Evolutionary conservation across 768 basidiomycete genomes (phyloP), one percentile per base, ranked within the genome.

Genomic region (Suillus variegatus): DNA sequence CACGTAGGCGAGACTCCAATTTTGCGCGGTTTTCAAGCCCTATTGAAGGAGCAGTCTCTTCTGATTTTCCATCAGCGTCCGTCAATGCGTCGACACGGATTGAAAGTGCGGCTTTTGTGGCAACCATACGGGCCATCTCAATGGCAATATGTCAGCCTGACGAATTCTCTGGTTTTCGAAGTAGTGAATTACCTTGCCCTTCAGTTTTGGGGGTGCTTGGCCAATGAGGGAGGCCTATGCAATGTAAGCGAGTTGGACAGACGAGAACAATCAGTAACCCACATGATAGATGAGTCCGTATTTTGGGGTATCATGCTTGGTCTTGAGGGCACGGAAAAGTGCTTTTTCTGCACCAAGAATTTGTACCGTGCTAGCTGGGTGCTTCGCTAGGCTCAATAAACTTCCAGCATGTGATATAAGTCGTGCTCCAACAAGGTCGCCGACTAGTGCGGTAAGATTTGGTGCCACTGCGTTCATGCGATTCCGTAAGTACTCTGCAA

Each of bases 211-310:
- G 49, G 97, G 94, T 56, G 97, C 96, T 82, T 97, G 95, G 41
- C 97, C 97, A 69, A 99, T 92, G 63, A 99, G 85, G 1, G 95
- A 97, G 46, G 97, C 95, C 92, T 94, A 60, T 10, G 63, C 8
- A 38, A 14, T 54, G 35, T 68, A 36, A 62, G 65, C 60, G 57
- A 6, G 16, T 57, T 41, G 64, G 58, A 60, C 44, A n/a, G 47
- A 62, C 2, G 36, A 65, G 61, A 64, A 13, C 25, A 36, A 41
- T n/a, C 22, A 7, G 36, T 25, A 14, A 80, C 86, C 44, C 76
- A 92, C 94, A 81, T 99, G 97, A 80, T 98, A 99, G 71, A 99
- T 99, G n/a, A 99, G 83, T 67, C 97, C 97, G 74, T 99, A 99
- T 81, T 99, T 99, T 32, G 97, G 96, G 66, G 97, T 98, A 81